phyloP scores from a whole-genome alignment of 768 basidiomycete genomes.

The Pisolithus albus region DNA sequence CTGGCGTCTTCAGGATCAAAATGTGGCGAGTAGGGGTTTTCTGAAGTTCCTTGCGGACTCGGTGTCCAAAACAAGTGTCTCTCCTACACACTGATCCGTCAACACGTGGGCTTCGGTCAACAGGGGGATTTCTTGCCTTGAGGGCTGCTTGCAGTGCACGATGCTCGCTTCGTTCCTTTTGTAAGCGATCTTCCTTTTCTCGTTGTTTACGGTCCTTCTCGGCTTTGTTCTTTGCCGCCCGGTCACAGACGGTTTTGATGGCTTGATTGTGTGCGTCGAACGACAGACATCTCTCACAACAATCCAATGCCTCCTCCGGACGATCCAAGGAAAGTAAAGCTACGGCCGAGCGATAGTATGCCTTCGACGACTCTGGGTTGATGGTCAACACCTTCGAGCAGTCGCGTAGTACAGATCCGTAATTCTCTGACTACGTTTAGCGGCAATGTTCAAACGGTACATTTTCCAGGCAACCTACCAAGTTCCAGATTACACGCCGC shows the following conservation, averaged over 20 bases:
- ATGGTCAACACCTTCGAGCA: conserved; percentile 63
- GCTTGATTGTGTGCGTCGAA: conserved; percentile 54
- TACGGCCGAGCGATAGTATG: conserved; percentile 76
- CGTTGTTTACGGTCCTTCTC: conserved; percentile 46
- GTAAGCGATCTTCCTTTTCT: conserved; percentile 43
- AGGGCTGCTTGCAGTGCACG: conserved; percentile 51
- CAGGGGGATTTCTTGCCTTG: conserved; percentile 40
- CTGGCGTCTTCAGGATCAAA: conserved; percentile 63
- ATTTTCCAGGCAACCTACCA: conserved; percentile 37
- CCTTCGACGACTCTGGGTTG: conserved; percentile 70
- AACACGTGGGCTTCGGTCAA: background rate
- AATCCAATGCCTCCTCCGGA: conserved; percentile 77
- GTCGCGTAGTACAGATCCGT: conserved; percentile 79
- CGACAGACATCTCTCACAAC: conserved; percentile 60
- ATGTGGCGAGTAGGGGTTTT: conserved; percentile 54
- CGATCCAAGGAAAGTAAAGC: conserved; percentile 72
- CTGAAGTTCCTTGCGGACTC: conserved; percentile 42
- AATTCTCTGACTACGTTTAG: conserved; percentile 57
- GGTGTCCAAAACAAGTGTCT: conserved; percentile 60
- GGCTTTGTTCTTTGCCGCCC: conserved; percentile 38
- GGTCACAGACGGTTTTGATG: conserved; percentile 43
- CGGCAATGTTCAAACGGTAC: background rate
- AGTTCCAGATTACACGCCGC: conserved; percentile 92
- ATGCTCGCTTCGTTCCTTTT: conserved; percentile 47
- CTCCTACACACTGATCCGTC: conserved; percentile 39